Evolutionary conservation across 768 basidiomycete species (phyloP).

Genomic region (Suillus subaureus): DNA sequence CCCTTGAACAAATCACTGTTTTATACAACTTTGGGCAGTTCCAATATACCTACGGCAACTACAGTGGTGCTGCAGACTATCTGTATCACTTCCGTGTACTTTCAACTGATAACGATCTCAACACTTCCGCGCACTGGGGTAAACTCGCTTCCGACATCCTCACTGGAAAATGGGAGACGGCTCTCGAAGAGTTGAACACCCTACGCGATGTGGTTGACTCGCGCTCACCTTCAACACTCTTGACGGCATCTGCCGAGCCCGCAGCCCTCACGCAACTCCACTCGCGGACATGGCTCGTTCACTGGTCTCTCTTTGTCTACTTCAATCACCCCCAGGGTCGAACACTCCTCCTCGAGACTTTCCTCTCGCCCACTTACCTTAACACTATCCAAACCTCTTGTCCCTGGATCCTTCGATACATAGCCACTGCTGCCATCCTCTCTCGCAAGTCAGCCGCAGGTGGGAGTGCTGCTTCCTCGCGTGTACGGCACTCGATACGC

Average conservation of each 20-base stretch:
- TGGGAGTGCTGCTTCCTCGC: conserved; percentile 54
- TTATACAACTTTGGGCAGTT: conserved; percentile 98
- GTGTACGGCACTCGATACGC: conserved; percentile 84
- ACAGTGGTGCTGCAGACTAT: conserved; percentile 95
- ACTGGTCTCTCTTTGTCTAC: conserved; percentile 98
- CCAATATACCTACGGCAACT: conserved; percentile 98
- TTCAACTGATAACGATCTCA: conserved; percentile 90
- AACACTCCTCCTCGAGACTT: conserved; percentile 91
- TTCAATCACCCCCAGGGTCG: conserved; percentile 95
- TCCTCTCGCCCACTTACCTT: conserved; percentile 95
- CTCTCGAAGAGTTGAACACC: conserved; percentile 92
- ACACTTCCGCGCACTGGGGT: conserved; percentile 97
- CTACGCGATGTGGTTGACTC: conserved; percentile 93
- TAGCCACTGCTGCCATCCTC: conserved; percentile 90
- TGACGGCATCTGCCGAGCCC: conserved; percentile 50
- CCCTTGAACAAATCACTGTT: conserved; percentile 91
- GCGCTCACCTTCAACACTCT: conserved; percentile 55
- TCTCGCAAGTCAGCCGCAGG: conserved; percentile 73
- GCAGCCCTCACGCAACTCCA: conserved; percentile 88
- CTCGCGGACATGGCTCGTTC: conserved; percentile 93
- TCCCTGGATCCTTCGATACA: conserved; percentile 94
- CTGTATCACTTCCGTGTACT: conserved; percentile 98
- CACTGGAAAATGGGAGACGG: conserved; percentile 92
- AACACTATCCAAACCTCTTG: conserved; percentile 97
- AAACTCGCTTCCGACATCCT: conserved; percentile 97